Evolutionary conservation across 495 filamentous ascomycete species (phyloP).

Genomic region (Talaromyces liani): DNA sequence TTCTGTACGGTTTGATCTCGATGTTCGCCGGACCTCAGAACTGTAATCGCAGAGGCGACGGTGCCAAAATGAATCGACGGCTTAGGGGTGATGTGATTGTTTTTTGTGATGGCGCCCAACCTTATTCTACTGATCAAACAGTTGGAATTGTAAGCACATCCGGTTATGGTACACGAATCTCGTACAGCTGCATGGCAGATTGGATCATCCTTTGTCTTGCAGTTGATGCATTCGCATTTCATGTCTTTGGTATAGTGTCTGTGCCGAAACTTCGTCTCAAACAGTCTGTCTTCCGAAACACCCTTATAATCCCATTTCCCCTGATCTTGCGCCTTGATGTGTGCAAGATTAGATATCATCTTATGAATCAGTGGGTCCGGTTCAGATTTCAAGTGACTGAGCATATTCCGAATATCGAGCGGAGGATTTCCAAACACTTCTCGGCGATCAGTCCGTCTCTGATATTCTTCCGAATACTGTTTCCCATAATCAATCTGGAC

Average conservation of each 20-base stretch:
- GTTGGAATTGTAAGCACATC: conserved; percentile 6
- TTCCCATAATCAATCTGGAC: conserved; percentile 28
- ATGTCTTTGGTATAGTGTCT: conserved; percentile 9
- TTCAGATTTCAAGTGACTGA: conserved; percentile 7
- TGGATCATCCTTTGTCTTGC: conserved; percentile 4
- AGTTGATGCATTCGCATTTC: conserved; percentile 8
- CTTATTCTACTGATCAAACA: conserved; percentile 5
- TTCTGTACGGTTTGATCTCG: conserved; percentile 15
- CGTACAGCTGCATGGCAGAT: neutral
- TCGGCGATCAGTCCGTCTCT: conserved; percentile 14
- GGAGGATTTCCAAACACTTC: conserved; percentile 20
- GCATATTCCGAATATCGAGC: conserved; percentile 19
- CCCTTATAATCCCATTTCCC: conserved; percentile 11
- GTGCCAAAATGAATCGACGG: conserved; percentile 15
- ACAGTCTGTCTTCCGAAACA: conserved; percentile 12
- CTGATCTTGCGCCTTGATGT: neutral
- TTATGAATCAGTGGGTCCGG: neutral
- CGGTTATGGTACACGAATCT: conserved; percentile 4
- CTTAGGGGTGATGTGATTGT: neutral
- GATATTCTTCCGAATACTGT: conserved; percentile 17
- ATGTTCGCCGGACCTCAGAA: conserved; percentile 23
- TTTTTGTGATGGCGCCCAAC: neutral
- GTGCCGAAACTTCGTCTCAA: conserved; percentile 14
- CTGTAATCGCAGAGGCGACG: conserved; percentile 21
- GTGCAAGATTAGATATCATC: neutral